Evolutionary conservation across 73 alveolate genomes (phyloP).

Genomic region (Loxodes magnus): DNA sequence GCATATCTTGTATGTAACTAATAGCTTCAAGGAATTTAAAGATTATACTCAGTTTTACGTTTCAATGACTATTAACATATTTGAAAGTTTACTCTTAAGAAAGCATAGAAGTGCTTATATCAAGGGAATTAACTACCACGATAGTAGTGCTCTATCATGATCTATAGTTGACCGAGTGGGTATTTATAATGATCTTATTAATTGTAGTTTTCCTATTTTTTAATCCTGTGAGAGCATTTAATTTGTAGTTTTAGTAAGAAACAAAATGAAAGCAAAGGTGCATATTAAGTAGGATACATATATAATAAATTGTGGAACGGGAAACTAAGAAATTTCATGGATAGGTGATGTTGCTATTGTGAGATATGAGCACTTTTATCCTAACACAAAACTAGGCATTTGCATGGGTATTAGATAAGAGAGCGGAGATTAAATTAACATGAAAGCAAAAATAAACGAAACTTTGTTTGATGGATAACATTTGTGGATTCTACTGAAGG

Average conservation of each 20-base stretch:
- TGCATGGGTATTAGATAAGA: conserved; percentile 46
- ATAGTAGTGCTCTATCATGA: too few species aligned
- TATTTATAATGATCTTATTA: background rate
- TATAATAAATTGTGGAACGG: conserved; percentile 45
- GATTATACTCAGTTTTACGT: too few species aligned
- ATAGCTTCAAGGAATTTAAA: too few species aligned
- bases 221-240: background rate
- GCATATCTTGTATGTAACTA: too few species aligned
- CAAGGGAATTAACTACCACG: background rate
- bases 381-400: conserved; percentile 34
- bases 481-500: conserved; percentile 45
- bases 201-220: background rate
- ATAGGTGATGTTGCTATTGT: conserved; percentile 51
- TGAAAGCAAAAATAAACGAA: conserved; percentile 29
- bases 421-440: conserved; percentile 32
- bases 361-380: conserved; percentile 49
- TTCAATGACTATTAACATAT: too few species aligned
- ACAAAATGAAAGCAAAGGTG: conserved; percentile 40
- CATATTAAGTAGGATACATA: conserved; percentile 47
- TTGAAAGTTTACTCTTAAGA: background rate
- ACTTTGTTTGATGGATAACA: conserved; percentile 36
- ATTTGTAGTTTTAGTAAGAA: background rate
- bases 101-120: background rate
- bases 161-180: too few species aligned
- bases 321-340: conserved; percentile 42